phyloP scores from a whole-genome alignment of 2,329 filamentous ascomycete species.

The Rhexocercosporidium sp. region DNA sequence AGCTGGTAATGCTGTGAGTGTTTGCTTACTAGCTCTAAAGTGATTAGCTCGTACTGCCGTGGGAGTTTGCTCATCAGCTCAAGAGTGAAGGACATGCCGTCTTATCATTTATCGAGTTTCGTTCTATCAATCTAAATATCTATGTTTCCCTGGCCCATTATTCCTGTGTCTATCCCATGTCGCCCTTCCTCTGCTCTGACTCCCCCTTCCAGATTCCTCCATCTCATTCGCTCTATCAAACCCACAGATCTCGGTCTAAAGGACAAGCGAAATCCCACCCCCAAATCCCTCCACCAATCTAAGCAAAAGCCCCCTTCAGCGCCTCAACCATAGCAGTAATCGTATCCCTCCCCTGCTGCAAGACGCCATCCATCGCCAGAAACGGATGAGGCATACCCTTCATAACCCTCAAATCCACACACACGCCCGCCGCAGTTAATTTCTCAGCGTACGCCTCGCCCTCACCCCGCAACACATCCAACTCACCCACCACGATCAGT shows the following conservation, averaged over 20 bases:
- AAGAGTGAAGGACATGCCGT: too few relatives aligned
- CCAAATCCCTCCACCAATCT: background rate
- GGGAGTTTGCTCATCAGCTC: too few relatives aligned
- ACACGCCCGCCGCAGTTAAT: conserved; percentile 51
- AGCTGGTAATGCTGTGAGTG: background rate
- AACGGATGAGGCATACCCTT: conserved; percentile 63
- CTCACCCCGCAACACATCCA: conserved; percentile 62
- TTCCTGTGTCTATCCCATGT: too few relatives aligned
- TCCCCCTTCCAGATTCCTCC: too few relatives aligned
- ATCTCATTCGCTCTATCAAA: too few relatives aligned
- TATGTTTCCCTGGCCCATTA: too few relatives aligned
- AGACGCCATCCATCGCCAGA: conserved; percentile 60
- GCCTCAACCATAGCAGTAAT: conserved; percentile 48
- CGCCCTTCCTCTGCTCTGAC: too few relatives aligned
- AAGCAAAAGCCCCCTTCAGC: conserved; percentile 34
- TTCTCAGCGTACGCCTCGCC: conserved; percentile 57
- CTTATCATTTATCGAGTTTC: too few relatives aligned
- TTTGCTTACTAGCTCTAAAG: background rate
- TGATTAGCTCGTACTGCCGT: background rate
- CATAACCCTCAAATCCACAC: conserved; percentile 55
- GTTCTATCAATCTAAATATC: too few relatives aligned
- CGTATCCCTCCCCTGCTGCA: conserved; percentile 56
- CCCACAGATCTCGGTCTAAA: too few relatives aligned
- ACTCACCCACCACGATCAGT: conserved; percentile 57
- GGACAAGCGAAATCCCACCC: too few relatives aligned